These are phyloP conservation scores for Phaffomyces opuntiae DNA, from an alignment of 805 yeast species.

Conservation along the genomic window DNA sequence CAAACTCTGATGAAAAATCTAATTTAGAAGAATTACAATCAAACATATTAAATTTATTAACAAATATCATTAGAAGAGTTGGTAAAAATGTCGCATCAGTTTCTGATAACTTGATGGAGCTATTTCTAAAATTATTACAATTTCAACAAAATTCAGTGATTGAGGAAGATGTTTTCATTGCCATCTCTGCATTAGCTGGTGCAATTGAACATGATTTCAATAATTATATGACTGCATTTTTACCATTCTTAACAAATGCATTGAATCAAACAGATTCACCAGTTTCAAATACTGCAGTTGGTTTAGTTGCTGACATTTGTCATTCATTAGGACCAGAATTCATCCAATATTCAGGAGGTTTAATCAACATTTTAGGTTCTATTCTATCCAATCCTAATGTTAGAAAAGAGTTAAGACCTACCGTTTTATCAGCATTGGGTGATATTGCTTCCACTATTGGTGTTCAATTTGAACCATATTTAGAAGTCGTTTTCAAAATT, in stretches of 20 bases:
- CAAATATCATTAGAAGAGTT: conserved; percentile 48
- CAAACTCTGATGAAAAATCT: conserved; percentile 62
- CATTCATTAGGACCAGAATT: conserved; percentile 77
- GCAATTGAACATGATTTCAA: conserved; percentile 67
- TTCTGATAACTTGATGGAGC: conserved; percentile 78
- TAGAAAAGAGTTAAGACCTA: conserved; percentile 77
- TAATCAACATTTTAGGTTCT: conserved; percentile 78
- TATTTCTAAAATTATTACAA: conserved; percentile 67
- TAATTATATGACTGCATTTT: conserved; percentile 72
- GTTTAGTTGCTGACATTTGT: conserved; percentile 89
- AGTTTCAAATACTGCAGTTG: conserved; percentile 84
- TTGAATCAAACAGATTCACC: conserved; percentile 77
- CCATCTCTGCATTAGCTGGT: conserved; percentile 83
- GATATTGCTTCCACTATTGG: conserved; percentile 92
- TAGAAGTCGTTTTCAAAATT: conserved; percentile 72
- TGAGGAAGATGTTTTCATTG: conserved; percentile 92
- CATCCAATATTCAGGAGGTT: conserved; percentile 66
- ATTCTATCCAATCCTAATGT: conserved; percentile 61
- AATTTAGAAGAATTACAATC: conserved; percentile 85
- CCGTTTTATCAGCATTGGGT: conserved; percentile 88
- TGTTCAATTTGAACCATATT: conserved; percentile 62
- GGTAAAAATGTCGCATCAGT: conserved; percentile 58
- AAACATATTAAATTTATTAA: conserved; percentile 31
- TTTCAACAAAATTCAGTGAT: conserved; percentile 58
- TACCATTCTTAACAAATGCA: conserved; percentile 77